Conservation (phyloP, 352 stramenopile genomes). For the Phytopythium kandeliae region DNA sequence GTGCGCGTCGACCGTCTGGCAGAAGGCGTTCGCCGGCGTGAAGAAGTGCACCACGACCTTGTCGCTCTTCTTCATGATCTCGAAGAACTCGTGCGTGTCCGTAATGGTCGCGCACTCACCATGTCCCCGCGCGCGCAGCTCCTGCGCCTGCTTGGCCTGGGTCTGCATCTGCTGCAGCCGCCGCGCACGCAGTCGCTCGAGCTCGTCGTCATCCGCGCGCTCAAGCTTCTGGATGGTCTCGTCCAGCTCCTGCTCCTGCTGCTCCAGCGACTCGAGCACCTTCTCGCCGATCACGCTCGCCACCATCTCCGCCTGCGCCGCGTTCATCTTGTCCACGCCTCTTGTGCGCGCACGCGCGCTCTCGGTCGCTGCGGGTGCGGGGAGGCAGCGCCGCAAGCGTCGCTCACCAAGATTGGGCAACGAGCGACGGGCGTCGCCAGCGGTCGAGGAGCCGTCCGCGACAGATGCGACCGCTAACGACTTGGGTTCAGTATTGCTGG, state of each 20-base stretch:
- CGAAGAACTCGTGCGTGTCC: constrained; percentile 95
- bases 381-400: no score
- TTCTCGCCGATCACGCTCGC: constrained; percentile 81
- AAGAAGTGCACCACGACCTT: constrained; percentile 96
- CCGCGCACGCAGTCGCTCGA: constrained; percentile 83
- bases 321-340: no score
- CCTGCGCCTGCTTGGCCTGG: constrained; percentile 60
- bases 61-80: constrained; percentile 89
- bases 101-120: constrained; percentile 87
- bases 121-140: constrained; percentile 75
- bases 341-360: no score
- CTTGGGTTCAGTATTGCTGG: no score
- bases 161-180: constrained; percentile 73
- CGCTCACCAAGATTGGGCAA: no score
- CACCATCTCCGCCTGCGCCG: constrained; percentile 68
- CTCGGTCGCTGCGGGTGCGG: no score
- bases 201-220: constrained; percentile 82
- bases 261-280: constrained; percentile 82
- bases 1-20: constrained; percentile 92
- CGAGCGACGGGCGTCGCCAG: no score
- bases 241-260: constrained; percentile 82
- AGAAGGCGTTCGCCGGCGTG: constrained; percentile 89
- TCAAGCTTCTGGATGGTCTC: constrained; percentile 82
- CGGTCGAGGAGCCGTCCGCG: no score
- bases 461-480: no score